Evolutionary conservation across 2,329 filamentous ascomycete species (phyloP), one percentile per base, ranked within the genome.

Genomic region (Periconia digitata): DNA sequence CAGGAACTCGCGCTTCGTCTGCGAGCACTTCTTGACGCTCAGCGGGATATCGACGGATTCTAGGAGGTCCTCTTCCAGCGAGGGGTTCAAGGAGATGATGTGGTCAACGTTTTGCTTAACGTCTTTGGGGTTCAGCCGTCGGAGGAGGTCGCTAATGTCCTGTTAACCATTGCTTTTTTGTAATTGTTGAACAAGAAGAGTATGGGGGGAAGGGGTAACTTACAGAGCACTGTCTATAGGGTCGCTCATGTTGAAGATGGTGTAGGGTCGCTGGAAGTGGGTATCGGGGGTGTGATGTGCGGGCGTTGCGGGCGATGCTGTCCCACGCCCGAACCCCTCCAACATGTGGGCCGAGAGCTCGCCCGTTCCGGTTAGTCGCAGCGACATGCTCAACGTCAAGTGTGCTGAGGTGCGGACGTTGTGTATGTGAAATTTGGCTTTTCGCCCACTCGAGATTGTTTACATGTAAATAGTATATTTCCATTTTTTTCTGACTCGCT

Each of bases 81-180:
- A 87, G 15, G 94, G 94, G 38, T 91, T 88, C 55, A 99, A 86
- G 47, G 82, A 79, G 74, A 96, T 94, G 70, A 99, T 91, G 66
- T 86, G 82, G 74, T 89, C 86, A 64, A 99, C 88, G 77, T 99
- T 95, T 53, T 83, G 75, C 66, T 91, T 82, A 46, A 92, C 96
- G 75, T 94, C 85, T 72, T 95, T 95, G 37, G 94, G 94, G 77
- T 96, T 95, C 54, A 99, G 87, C 57, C 94, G 94, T 64, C 94
- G 92, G 74, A 99, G 92, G 70, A 99, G 92, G 79, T 99, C 94
- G 68, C 94, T 97, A n/a, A n/a, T n/a, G n/a, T n/a, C n/a, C n/a
- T n/a, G n/a, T n/a, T n/a, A n/a, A n/a, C n/a, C n/a, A n/a, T n/a
- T n/a, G n/a, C n/a, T n/a, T 72, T 41, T 49, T 27, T 54, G 22